These are phyloP conservation scores for Taiozyma sp. DNA, from an alignment of 1,139 yeast species.

Conservation along the genomic window DNA sequence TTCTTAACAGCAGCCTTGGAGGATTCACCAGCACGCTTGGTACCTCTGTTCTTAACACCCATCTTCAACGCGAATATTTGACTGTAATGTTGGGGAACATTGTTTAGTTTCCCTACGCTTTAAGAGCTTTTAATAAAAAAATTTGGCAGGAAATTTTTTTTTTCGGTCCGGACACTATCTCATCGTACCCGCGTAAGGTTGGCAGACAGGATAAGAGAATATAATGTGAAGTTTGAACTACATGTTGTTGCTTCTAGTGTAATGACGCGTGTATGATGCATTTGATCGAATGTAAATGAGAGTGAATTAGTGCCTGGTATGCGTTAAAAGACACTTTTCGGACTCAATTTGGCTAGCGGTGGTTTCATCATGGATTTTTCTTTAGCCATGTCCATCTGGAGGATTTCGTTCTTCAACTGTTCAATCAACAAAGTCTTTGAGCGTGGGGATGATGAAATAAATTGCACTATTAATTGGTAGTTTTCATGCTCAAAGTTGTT, in stretches of 20 bases:
- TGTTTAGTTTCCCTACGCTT: background rate
- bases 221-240: background rate
- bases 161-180: slow-evolving; percentile 10
- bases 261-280: background rate
- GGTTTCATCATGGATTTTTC: slow-evolving; percentile 15
- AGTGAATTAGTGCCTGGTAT: background rate
- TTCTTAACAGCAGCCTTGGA: slow-evolving; percentile 13
- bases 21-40: slow-evolving; percentile 15
- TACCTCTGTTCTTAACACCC: slow-evolving; percentile 17
- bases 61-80: slow-evolving; percentile 2
- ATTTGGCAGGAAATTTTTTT: slow-evolving; percentile 9
- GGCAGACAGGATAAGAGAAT: background rate
- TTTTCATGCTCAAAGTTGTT: slow-evolving; percentile 11
- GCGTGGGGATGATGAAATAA: slow-evolving; percentile 2
- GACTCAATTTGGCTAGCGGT: slow-evolving; percentile 2
- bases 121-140: background rate
- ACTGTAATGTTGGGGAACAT: background rate
- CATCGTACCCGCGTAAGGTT: slow-evolving; percentile 9
- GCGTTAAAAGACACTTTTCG: background rate
- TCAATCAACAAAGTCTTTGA: slow-evolving; percentile 16
- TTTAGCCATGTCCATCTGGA: slow-evolving; percentile 5
- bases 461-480: slow-evolving; percentile 7
- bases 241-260: background rate
- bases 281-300: background rate
- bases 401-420: slow-evolving; percentile 18